Percentiles rank a stretch among this genome's conserved stretches.
These are phyloP conservation scores for Gamsiella multidivaricata DNA, from an alignment of 192 early-diverging fungal genomes.

Conservation along the genomic window DNA sequence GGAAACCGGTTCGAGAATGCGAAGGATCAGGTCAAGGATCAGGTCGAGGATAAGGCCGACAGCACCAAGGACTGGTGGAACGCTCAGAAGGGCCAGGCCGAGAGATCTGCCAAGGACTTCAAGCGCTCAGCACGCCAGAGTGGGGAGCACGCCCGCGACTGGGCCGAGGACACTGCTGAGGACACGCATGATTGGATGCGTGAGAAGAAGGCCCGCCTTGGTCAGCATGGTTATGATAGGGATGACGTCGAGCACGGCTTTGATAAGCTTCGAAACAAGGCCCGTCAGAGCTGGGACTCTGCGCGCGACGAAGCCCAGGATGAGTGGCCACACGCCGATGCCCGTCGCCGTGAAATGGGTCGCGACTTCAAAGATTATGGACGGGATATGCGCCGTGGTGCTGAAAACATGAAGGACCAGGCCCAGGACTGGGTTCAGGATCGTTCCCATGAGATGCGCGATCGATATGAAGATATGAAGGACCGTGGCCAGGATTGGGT, in stretches of 20 bases:
- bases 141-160: conserved; percentile 27
- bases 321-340: neutral
- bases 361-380: neutral
- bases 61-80: conserved; percentile 32
- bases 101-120: conserved; percentile 15
- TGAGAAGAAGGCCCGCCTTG: neutral
- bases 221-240: neutral
- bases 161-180: neutral
- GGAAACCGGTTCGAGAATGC: neutral
- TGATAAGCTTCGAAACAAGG: conserved; percentile 23
- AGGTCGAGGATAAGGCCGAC: conserved; percentile 3
- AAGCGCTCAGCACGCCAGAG: conserved; percentile 4
- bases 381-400: conserved; percentile 6
- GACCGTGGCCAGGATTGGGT: conserved; percentile 34
- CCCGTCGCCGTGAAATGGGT: neutral
- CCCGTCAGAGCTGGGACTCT: conserved; percentile 26
- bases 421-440: conserved; percentile 20
- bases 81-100: conserved; percentile 6
- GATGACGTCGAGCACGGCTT: conserved; percentile 35
- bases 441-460: conserved; percentile 3
- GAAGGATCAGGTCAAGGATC: conserved; percentile 20
- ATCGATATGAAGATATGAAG: conserved; percentile 11
- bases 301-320: conserved; percentile 22
- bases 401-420: neutral
- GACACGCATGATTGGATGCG: conserved; percentile 1